Conservation (phyloP, 1,284 basidiomycete genomes). For the Calocybe gambosa region DNA sequence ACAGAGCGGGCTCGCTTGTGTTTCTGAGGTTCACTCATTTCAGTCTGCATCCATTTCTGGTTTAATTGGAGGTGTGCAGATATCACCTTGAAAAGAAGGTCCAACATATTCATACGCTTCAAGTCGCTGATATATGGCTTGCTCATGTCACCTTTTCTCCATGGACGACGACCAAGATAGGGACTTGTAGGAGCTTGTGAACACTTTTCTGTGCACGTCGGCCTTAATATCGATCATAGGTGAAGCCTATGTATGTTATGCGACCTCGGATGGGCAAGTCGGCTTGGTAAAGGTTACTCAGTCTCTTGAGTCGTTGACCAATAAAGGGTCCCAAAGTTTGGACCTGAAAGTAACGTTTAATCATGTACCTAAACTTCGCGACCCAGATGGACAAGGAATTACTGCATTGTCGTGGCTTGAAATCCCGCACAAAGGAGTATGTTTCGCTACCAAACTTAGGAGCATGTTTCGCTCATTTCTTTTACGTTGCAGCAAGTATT, state of each 20-base stretch:
- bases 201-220: neutral
- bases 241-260: slow-evolving; percentile 51
- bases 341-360: slow-evolving; percentile 30
- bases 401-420: slow-evolving; percentile 54
- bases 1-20: slow-evolving; percentile 52
- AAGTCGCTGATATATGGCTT: slow-evolving; percentile 46
- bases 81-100: slow-evolving; percentile 21
- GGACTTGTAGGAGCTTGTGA: slow-evolving; percentile 33
- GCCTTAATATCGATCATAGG: slow-evolving; percentile 29
- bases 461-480: slow-evolving; percentile 22
- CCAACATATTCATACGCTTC: slow-evolving; percentile 27
- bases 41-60: neutral
- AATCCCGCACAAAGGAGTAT: slow-evolving; percentile 33
- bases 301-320: slow-evolving; percentile 25
- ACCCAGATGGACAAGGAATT: slow-evolving; percentile 36
- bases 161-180: slow-evolving; percentile 35
- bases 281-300: slow-evolving; percentile 50
- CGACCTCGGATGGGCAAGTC: slow-evolving; percentile 52
- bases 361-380: slow-evolving; percentile 23
- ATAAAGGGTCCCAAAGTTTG: slow-evolving; percentile 28
- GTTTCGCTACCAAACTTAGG: slow-evolving; percentile 29
- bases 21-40: slow-evolving; percentile 46
- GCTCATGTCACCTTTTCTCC: slow-evolving; percentile 49
- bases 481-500: slow-evolving; percentile 43
- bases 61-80: slow-evolving; percentile 14